These are phyloP conservation scores for Craspedostauros australis DNA, from an alignment of 108 stramenopile species.

Conservation along the genomic window DNA sequence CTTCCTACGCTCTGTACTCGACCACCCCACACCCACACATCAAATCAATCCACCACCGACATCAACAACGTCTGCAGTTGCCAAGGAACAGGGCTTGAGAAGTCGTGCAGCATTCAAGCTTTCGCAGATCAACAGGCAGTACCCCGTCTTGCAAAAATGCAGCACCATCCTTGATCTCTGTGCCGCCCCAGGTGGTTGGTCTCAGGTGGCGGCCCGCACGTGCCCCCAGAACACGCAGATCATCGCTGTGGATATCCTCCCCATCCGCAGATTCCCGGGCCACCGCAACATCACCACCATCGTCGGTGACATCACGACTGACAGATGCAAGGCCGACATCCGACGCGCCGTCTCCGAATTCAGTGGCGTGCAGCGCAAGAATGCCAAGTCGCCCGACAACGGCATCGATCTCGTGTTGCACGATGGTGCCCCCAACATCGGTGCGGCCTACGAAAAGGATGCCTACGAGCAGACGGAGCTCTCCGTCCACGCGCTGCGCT, in stretches of 20 bases:
- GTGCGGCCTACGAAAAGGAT: slow-evolving; percentile 93
- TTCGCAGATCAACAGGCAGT: slow-evolving; percentile 97
- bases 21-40: too few relatives aligned
- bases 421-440: slow-evolving; percentile 99
- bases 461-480: slow-evolving; percentile 98
- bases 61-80: too few relatives aligned
- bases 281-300: slow-evolving; percentile 81
- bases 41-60: too few relatives aligned
- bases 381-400: background rate
- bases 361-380: background rate
- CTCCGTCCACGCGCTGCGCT: slow-evolving; percentile 90
- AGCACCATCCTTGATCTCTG: slow-evolving; percentile 94
- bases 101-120: slow-evolving; percentile 97
- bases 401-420: slow-evolving; percentile 94
- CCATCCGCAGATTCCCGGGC: slow-evolving; percentile 74
- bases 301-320: slow-evolving; percentile 96
- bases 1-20: too few relatives aligned
- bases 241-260: slow-evolving; percentile 95
- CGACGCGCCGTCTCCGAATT: slow-evolving; percentile 44
- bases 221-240: slow-evolving; percentile 49
- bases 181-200: slow-evolving; percentile 99
- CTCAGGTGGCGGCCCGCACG: slow-evolving; percentile 88
- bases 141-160: slow-evolving; percentile 59
- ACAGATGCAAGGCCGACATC: slow-evolving; percentile 86
- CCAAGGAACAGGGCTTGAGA: slow-evolving; percentile 97